A percentile compares a stretch with the other conserved stretches of the same genome.
Evolutionary conservation across 805 yeast species (phyloP).

Genomic region (Sugiyamaella chiloensis): DNA sequence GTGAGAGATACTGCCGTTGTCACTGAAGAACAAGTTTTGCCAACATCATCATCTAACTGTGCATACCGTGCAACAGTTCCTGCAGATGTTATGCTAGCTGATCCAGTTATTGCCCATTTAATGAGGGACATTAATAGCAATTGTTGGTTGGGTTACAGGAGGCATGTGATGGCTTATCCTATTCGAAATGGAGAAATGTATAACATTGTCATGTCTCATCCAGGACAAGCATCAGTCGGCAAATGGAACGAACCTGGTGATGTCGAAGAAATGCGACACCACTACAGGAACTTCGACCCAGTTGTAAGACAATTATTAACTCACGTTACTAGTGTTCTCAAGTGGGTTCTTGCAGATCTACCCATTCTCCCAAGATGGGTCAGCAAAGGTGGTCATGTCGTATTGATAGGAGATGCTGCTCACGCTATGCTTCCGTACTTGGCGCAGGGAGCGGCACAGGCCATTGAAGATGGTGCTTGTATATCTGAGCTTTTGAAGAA

Average conservation of each 20-base stretch:
- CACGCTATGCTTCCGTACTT: conserved; percentile 13
- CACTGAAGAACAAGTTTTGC: conserved; percentile 17
- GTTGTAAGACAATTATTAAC: conserved; percentile 8
- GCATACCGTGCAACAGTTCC: conserved; percentile 15
- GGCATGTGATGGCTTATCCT: conserved; percentile 15
- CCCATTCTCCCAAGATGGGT: conserved; percentile 13
- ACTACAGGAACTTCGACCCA: conserved; percentile 12
- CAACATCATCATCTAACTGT: conserved; percentile 21
- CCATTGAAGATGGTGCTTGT: conserved; percentile 15
- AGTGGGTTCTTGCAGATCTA: conserved; percentile 13
- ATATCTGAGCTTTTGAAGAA: conserved; percentile 8
- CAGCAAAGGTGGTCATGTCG: conserved; percentile 8
- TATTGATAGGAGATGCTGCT: conserved; percentile 15
- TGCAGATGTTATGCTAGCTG: conserved; percentile 9
- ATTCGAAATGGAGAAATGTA: conserved; percentile 14
- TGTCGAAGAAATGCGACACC: conserved; percentile 13
- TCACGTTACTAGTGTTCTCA: conserved; percentile 9
- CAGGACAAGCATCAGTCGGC: conserved; percentile 14
- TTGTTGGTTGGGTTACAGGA: conserved; percentile 21
- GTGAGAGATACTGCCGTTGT: conserved; percentile 13
- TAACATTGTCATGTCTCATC: conserved; percentile 14
- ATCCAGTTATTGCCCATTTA: conserved; percentile 25
- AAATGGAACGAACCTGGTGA: conserved; percentile 14
- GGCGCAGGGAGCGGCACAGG: conserved; percentile 13
- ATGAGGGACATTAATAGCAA: conserved; percentile 28